Percentiles rank a stretch among this genome's conserved stretches.
Conservation (phyloP, 2,329 filamentous ascomycete genomes). For the Thielaviopsis euricoi region DNA sequence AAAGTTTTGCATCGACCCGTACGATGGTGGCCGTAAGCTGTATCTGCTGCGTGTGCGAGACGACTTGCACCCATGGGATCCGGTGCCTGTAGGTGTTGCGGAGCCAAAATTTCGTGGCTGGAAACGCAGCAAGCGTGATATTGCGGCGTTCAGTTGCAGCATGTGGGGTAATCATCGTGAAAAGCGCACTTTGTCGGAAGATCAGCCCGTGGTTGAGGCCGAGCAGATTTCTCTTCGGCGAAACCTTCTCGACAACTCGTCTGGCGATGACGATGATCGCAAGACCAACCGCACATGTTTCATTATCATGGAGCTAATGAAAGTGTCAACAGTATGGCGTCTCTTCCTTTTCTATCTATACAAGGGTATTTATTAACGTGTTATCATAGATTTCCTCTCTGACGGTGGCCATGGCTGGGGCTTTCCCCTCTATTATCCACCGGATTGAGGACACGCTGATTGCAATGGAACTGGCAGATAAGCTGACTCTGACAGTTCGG, state of each 20-base stretch:
- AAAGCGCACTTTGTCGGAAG: slow-evolving; percentile 35
- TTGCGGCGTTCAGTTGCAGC: slow-evolving; percentile 73
- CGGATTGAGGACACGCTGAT: slow-evolving; percentile 71
- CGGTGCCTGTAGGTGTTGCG: slow-evolving; percentile 40
- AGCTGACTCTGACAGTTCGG: slow-evolving; percentile 46
- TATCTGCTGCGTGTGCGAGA: slow-evolving; percentile 35
- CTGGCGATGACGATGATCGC: slow-evolving; percentile 32
- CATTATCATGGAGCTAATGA: slow-evolving; percentile 61
- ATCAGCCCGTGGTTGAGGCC: slow-evolving; percentile 71
- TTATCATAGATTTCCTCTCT: slow-evolving; percentile 43
- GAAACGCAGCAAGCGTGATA: slow-evolving; percentile 33
- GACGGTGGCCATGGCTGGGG: slow-evolving; percentile 55
- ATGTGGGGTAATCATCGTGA: slow-evolving; percentile 45
- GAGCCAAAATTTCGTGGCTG: slow-evolving; percentile 28
- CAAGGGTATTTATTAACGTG: slow-evolving; percentile 14
- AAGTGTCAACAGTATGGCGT: slow-evolving; percentile 53
- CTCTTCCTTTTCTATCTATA: no score
- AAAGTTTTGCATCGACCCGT: slow-evolving; percentile 40
- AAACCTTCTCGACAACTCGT: slow-evolving; percentile 61
- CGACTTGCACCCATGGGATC: slow-evolving; percentile 45
- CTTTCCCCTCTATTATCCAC: slow-evolving; percentile 71
- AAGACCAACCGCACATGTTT: slow-evolving; percentile 31
- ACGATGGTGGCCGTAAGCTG: slow-evolving; percentile 47
- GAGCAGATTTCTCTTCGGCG: slow-evolving; percentile 60
- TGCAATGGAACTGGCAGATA: slow-evolving; percentile 53